A percentile compares a stretch with the other conserved stretches of the same genome.
Conservation (phyloP, 2,329 filamentous ascomycete species). For the Fusarium citri region DNA sequence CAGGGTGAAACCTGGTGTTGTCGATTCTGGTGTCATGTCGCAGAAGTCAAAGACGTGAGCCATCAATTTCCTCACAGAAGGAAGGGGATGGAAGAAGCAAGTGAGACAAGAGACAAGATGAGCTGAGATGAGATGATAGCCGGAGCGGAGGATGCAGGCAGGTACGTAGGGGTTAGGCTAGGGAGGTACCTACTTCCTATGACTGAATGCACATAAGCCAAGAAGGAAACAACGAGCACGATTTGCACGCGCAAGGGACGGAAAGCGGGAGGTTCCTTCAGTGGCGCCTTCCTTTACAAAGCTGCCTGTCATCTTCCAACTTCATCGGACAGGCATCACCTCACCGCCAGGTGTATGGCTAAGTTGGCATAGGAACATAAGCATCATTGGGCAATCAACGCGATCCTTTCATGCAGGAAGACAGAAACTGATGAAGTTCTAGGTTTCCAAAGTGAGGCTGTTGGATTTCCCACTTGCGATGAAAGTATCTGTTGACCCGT, state of each 20-base stretch:
- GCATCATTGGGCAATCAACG: background rate
- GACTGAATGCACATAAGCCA: background rate
- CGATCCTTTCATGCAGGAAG: background rate
- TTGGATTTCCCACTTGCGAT: background rate
- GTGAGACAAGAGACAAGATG: conserved; percentile 17
- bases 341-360: conserved; percentile 12
- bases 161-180: background rate
- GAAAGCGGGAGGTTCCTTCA: background rate
- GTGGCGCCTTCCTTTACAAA: background rate
- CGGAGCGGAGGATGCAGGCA: background rate
- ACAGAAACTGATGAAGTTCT: background rate
- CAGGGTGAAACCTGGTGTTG: background rate
- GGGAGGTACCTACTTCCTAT: background rate
- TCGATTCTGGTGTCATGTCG: background rate
- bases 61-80: background rate
- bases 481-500: background rate
- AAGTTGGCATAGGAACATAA: background rate
- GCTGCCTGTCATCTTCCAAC: background rate
- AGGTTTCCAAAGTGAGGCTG: conserved; percentile 5
- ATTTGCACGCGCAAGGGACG: background rate
- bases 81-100: background rate
- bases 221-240: background rate
- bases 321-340: background rate
- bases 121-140: background rate
- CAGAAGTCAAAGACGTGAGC: background rate